phyloP scores from a whole-genome alignment of 78 protist genomes.

The Carpediemonas membranifera region DNA sequence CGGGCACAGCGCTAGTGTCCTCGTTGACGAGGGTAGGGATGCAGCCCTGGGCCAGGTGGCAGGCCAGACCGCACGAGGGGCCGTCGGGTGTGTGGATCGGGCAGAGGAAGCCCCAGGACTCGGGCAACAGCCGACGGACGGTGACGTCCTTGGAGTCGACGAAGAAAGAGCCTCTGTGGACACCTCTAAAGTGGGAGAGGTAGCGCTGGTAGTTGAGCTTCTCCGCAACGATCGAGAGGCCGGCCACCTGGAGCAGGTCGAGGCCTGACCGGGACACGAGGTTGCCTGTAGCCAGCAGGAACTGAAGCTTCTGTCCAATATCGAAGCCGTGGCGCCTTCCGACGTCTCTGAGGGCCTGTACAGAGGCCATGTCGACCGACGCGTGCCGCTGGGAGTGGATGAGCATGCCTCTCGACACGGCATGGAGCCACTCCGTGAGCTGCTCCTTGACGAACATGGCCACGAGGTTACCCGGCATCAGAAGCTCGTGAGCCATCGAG shows the following conservation, averaged over 20 bases:
- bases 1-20: background rate
- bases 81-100: slow-evolving; percentile 99
- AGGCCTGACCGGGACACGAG: slow-evolving; percentile 56
- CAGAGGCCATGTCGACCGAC: background rate
- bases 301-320: background rate
- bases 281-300: slow-evolving; percentile 79
- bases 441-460: slow-evolving; percentile 12
- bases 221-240: slow-evolving; percentile 84
- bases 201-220: slow-evolving; percentile 75
- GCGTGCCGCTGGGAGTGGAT: background rate
- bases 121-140: slow-evolving; percentile 86
- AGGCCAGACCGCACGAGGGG: slow-evolving; percentile 93
- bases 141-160: slow-evolving; percentile 77
- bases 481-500: slow-evolving; percentile 58
- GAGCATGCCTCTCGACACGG: background rate
- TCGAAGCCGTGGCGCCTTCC: background rate
- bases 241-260: slow-evolving; percentile 74
- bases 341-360: background rate
- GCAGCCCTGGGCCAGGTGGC: slow-evolving; percentile 73
- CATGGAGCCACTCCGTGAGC: background rate
- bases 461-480: slow-evolving; percentile 67
- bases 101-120: slow-evolving; percentile 92
- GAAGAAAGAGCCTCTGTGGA: slow-evolving; percentile 77
- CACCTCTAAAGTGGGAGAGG: slow-evolving; percentile 72
- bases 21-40: background rate